These are phyloP conservation scores for Diaporthe velutina DNA, from an alignment of 2,329 filamentous ascomycete genomes.

Conservation along the genomic window DNA sequence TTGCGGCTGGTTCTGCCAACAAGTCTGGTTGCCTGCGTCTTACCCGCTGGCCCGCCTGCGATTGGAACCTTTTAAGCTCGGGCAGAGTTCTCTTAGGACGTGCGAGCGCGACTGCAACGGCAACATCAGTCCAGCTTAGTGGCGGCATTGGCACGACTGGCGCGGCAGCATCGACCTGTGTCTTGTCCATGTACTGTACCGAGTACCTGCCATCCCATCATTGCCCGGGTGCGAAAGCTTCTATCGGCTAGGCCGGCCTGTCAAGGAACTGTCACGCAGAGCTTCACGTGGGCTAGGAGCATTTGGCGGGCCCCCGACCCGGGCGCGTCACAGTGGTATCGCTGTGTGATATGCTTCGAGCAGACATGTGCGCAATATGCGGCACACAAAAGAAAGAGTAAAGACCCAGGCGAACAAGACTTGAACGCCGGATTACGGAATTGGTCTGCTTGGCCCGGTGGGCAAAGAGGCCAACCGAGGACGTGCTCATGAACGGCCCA, in stretches of 20 bases:
- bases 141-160: not conserved
- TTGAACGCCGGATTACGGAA: not conserved
- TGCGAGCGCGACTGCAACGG: slow-evolving; percentile 29
- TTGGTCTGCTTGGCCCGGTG: not conserved
- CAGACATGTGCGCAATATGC: slow-evolving; percentile 7
- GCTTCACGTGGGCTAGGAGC: slow-evolving; percentile 22
- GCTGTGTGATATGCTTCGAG: slow-evolving; percentile 8
- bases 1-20: slow-evolving; percentile 17
- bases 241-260: slow-evolving; percentile 26
- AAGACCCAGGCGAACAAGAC: not conserved
- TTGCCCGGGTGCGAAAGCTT: slow-evolving; percentile 25
- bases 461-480: not conserved
- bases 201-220: slow-evolving; percentile 29
- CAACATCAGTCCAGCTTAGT: slow-evolving; percentile 19
- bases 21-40: not conserved
- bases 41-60: not conserved
- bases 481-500: not conserved
- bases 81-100: slow-evolving; percentile 21
- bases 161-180: slow-evolving; percentile 16
- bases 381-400: not conserved
- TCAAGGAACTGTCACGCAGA: slow-evolving; percentile 24
- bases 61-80: slow-evolving; percentile 26
- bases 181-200: not conserved
- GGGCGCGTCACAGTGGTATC: slow-evolving; percentile 27
- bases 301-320: not conserved